phyloP scores from a whole-genome alignment of 768 basidiomycete genomes.

The Filobasidium wieringae region DNA sequence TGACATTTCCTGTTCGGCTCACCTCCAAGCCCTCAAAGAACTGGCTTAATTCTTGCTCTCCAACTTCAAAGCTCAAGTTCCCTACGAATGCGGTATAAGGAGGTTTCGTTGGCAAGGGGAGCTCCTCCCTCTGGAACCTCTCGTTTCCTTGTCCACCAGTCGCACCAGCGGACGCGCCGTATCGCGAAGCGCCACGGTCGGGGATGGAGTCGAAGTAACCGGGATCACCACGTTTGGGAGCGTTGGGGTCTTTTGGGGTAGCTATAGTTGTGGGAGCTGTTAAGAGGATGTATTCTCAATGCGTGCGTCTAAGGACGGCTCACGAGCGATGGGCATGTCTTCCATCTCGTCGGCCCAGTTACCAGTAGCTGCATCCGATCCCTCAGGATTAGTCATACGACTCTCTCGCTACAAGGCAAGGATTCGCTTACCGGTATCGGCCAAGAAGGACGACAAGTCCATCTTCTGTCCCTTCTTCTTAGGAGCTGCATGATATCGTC shows the following conservation, averaged over 20 bases:
- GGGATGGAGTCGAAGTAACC: slow-evolving; percentile 39
- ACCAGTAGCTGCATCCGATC: slow-evolving; percentile 52
- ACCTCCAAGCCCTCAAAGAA: slow-evolving; percentile 51
- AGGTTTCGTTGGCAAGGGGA: slow-evolving; percentile 87
- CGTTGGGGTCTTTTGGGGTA: slow-evolving; percentile 27
- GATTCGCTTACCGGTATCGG: slow-evolving; percentile 52
- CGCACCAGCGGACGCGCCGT: slow-evolving; percentile 37
- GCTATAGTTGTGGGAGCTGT: slow-evolving; percentile 13
- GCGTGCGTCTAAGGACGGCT: no score
- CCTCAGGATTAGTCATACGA: background rate
- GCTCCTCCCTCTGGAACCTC: slow-evolving; percentile 63
- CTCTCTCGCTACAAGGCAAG: background rate
- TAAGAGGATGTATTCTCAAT: no score
- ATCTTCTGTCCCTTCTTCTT: slow-evolving; percentile 78
- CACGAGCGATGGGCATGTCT: slow-evolving; percentile 5
- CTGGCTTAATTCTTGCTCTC: slow-evolving; percentile 63
- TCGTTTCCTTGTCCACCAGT: slow-evolving; percentile 39
- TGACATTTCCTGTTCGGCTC: no score
- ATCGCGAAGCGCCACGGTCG: slow-evolving; percentile 20
- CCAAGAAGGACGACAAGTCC: slow-evolving; percentile 82
- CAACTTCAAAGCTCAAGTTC: slow-evolving; percentile 85
- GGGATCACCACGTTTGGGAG: slow-evolving; percentile 31
- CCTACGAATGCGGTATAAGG: slow-evolving; percentile 97
- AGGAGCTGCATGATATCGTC: slow-evolving; percentile 66
- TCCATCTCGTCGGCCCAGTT: slow-evolving; percentile 99